Conservation (phyloP, 805 yeast species). For the Pichia rugopelliculosa region DNA sequence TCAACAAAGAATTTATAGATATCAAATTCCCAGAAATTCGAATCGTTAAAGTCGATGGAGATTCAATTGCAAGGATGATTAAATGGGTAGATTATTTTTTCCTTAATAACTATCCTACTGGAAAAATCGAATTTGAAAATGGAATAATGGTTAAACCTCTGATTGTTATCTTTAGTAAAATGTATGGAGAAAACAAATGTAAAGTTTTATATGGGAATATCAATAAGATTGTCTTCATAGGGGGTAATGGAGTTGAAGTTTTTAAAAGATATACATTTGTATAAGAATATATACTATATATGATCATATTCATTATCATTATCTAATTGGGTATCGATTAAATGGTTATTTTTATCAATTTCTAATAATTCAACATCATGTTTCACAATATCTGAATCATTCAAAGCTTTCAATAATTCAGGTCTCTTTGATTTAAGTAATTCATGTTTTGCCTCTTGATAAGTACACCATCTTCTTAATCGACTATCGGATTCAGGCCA, state of each 20-base stretch:
- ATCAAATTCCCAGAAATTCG: background rate
- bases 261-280: background rate
- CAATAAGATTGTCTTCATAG: background rate
- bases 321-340: conserved; percentile 4
- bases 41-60: conserved; percentile 1
- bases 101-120: background rate
- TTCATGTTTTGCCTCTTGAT: conserved; percentile 57
- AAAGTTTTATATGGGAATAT: background rate
- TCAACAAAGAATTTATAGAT: background rate
- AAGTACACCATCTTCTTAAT: conserved; percentile 68
- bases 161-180: conserved; percentile 4
- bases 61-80: conserved; percentile 1
- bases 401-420: conserved; percentile 59
- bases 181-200: conserved; percentile 1
- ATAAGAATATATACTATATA: background rate
- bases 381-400: conserved; percentile 43
- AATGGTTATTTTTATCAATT: background rate
- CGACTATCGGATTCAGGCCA: conserved; percentile 76
- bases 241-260: conserved; percentile 2
- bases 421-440: conserved; percentile 51
- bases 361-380: conserved; percentile 18
- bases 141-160: background rate
- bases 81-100: background rate
- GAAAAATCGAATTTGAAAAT: background rate
- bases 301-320: conserved; percentile 6